These are phyloP conservation scores for Sapria himalayana DNA, from an alignment of 345 rosid species.

Conservation along the genomic window DNA sequence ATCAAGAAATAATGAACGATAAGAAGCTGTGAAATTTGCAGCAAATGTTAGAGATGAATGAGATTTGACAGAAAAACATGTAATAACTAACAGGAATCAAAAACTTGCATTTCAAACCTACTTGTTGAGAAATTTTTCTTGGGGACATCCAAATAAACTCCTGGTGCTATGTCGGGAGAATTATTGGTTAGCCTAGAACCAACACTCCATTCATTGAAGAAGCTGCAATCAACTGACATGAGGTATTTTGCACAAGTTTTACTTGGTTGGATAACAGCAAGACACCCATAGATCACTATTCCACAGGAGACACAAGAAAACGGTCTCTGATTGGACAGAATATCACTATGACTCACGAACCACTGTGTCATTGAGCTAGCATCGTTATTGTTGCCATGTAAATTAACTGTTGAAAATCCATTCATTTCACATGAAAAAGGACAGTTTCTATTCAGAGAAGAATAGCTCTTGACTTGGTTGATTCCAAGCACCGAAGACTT, in stretches of 20 bases:
- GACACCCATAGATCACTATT: slow-evolving; percentile 62
- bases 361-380: no score
- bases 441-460: slow-evolving; percentile 36
- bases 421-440: slow-evolving; percentile 36
- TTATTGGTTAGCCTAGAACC: slow-evolving; percentile 29
- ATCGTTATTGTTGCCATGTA: no score
- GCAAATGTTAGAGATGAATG: no score
- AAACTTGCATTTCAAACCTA: slow-evolving; percentile 16
- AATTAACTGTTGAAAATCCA: slow-evolving; percentile 14
- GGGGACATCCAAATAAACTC: slow-evolving; percentile 10
- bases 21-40: no score
- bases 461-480: slow-evolving; percentile 19
- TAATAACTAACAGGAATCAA: slow-evolving; percentile 3
- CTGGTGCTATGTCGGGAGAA: no score
- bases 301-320: slow-evolving; percentile 91
- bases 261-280: slow-evolving; percentile 69
- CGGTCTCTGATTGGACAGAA: slow-evolving; percentile 65
- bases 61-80: not conserved
- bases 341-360: slow-evolving; percentile 28
- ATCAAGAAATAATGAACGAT: no score
- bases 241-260: slow-evolving; percentile 68
- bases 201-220: slow-evolving; percentile 64
- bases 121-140: slow-evolving; percentile 19
- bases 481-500: slow-evolving; percentile 17
- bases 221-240: slow-evolving; percentile 84